Percentiles rank a stretch among this genome's conserved stretches.
These are phyloP conservation scores for Arabis hirsuta DNA, from an alignment of 345 rosid species.

Conservation along the genomic window DNA sequence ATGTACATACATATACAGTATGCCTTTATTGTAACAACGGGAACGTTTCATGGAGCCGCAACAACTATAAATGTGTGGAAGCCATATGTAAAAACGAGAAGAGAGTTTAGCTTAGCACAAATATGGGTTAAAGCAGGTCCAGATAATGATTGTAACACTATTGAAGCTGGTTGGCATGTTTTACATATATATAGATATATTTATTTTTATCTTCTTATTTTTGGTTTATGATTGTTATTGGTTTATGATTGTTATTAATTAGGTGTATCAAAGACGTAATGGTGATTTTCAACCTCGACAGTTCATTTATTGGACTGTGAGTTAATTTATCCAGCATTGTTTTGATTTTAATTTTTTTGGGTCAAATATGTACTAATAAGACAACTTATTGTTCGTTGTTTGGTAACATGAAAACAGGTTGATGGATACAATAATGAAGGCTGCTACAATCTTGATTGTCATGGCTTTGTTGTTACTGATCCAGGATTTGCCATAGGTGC, in stretches of 20 bases:
- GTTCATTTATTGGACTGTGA: slow-evolving; percentile 50
- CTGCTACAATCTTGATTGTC: not conserved
- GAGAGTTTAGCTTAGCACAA: slow-evolving; percentile 29
- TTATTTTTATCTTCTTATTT: too few relatives aligned
- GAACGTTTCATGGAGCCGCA: slow-evolving; percentile 11
- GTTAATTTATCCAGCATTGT: not conserved
- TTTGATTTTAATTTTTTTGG: not conserved
- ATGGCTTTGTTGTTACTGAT: slow-evolving; percentile 41
- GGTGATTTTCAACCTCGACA: not conserved
- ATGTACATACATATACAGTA: not conserved
- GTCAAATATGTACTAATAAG: not conserved
- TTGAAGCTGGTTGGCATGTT: slow-evolving; percentile 32
- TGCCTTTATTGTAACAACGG: not conserved
- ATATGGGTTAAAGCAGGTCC: not conserved
- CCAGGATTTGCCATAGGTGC: slow-evolving; percentile 18
- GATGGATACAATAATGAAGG: not conserved
- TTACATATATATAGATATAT: not conserved
- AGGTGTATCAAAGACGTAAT: not conserved
- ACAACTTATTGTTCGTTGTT: not conserved
- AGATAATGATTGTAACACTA: not conserved
- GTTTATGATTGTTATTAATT: not conserved
- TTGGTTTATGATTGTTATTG: too few relatives aligned
- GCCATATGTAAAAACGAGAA: not conserved
- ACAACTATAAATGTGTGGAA: slow-evolving; percentile 3
- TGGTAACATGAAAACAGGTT: slow-evolving; percentile 13